Conservation (phyloP, 2,329 filamentous ascomycete genomes). For the Verticillium zaregamsianum region DNA sequence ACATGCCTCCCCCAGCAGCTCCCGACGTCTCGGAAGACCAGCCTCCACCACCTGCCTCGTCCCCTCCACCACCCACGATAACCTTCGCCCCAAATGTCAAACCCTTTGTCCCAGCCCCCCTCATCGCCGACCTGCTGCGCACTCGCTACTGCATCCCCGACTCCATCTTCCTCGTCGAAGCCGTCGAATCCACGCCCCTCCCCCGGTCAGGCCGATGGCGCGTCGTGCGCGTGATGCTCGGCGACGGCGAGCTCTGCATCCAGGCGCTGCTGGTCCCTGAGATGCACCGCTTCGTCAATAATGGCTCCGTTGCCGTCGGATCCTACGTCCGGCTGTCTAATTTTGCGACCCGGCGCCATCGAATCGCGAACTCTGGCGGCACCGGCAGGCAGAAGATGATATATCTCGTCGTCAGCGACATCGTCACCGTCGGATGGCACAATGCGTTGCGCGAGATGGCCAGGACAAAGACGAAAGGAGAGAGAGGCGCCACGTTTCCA, state of each 20-base stretch:
- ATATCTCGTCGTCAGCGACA: conserved; percentile 40
- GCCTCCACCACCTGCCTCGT: neutral
- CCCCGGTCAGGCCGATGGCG: conserved; percentile 34
- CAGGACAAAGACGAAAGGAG: neutral
- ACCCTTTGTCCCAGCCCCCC: conserved; percentile 27
- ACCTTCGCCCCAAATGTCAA: conserved; percentile 17
- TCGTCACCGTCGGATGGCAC: conserved; percentile 45
- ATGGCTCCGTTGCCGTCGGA: conserved; percentile 39
- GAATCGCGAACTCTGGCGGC: conserved; percentile 3
- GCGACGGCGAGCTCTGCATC: conserved; percentile 51
- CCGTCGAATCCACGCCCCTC: conserved; percentile 31
- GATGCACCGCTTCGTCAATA: conserved; percentile 44
- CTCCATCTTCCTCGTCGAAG: conserved; percentile 47
- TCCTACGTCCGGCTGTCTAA: conserved; percentile 43
- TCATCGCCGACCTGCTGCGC: conserved; percentile 44
- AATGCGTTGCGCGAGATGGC: neutral
- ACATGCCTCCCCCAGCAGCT: neutral
- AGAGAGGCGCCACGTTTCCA: neutral
- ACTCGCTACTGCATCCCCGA: conserved; percentile 42
- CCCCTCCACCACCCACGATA: conserved; percentile 5
- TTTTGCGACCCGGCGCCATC: conserved; percentile 18
- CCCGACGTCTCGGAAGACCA: neutral
- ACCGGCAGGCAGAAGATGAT: conserved; percentile 23
- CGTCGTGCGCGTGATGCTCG: conserved; percentile 42
- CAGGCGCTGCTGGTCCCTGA: conserved; percentile 44